Evolutionary conservation across 2,329 filamentous ascomycete species (phyloP), one percentile per base, ranked within the genome.

Genomic region (Fusarium protoensiforme): DNA sequence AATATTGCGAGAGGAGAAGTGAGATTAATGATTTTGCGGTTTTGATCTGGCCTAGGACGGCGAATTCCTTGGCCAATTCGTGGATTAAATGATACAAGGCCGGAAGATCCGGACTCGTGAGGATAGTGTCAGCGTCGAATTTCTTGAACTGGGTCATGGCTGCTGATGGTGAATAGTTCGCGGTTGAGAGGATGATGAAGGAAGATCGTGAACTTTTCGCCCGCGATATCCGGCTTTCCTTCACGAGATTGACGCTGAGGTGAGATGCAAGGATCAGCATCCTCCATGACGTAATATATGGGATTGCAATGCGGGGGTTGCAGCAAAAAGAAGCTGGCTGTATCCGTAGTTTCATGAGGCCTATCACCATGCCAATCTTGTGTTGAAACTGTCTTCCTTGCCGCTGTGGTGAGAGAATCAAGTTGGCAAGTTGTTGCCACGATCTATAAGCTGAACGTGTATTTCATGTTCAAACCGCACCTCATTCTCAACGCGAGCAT

Each of bases 1-100:
- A 61, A 24, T 70, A 74, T 1, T 76, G 56, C 2, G 56, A 51
- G 24, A 76, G 72, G 13, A 76, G 58, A 7, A 77, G 65, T 33
- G 74, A 75, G 18, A 70, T 54, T 24, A 76, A 7, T 7, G 11
- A 38, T 56, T 60, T 68, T 9, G 66, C 54, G 1, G 56, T 77
- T 24, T 56, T 24, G 7, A 76, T 64, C 4, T 69, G 61, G 8
- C 74, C 74, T 3, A 76, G 41, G 6, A 74, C 62, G 22, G 70
- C 73, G 29, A 77, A 77, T 18, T 77, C 72, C 18, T 66, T 38
- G 1, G 75, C 74, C 20, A 77, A 38, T 16, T 56, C 33, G 1
- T 39, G 29, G 1, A 76, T 31, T n/a, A 65, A 65, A 4, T 3
- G 13, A 13, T 75, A 77, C 5, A 75, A 39, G 6, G 36, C 27